These are phyloP conservation scores for Beauveria rudraprayagi DNA, from an alignment of 2,329 filamentous ascomycete species.

Conservation along the genomic window DNA sequence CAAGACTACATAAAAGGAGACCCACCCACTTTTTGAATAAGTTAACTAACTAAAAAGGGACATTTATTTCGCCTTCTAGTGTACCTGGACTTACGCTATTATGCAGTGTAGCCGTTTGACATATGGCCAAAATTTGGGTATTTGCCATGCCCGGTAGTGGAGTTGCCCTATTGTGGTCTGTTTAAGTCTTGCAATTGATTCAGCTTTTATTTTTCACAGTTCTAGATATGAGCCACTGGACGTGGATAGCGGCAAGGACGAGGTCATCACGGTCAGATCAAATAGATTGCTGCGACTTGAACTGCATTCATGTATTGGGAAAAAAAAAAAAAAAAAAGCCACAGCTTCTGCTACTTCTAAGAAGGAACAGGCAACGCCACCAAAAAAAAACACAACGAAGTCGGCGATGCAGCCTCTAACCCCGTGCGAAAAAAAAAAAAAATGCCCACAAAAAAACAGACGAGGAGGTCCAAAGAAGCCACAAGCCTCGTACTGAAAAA, in stretches of 20 bases:
- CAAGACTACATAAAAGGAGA: no score
- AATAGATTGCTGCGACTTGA: neutral
- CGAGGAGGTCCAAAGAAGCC: neutral
- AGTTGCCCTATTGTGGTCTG: no score
- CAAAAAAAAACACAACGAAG: neutral
- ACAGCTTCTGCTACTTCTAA: neutral
- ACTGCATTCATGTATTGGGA: neutral
- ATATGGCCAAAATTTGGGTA: no score
- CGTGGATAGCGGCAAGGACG: neutral
- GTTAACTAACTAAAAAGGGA: no score
- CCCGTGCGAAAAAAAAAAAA: neutral
- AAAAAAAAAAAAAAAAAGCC: neutral
- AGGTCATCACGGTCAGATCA: neutral
- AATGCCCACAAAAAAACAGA: no score
- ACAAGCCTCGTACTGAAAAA: neutral
- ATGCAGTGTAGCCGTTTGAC: no score
- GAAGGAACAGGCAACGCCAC: neutral
- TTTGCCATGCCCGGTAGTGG: no score
- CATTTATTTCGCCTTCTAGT: no score
- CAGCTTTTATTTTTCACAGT: no score
- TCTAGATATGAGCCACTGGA: neutral
- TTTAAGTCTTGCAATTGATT: no score
- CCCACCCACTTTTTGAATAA: no score
- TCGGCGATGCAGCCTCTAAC: neutral
- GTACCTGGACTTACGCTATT: no score